phyloP scores from a whole-genome alignment of 2,329 filamentous ascomycete species.

The Huntiella savannae region DNA sequence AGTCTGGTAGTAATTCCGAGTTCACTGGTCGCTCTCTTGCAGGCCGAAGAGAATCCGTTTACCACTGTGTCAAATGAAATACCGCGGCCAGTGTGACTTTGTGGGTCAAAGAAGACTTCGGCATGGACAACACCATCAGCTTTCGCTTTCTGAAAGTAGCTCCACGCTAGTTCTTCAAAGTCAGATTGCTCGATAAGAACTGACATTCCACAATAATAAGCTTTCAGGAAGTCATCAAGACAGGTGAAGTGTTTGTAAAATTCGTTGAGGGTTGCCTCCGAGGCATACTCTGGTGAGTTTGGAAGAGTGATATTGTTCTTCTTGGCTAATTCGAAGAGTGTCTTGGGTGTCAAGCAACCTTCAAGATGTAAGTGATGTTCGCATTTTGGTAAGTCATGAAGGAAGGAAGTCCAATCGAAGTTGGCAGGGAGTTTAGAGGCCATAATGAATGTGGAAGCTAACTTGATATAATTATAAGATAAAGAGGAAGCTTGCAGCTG shows the following conservation, averaged over 20 bases:
- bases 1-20: conserved; percentile 46
- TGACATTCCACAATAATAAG: conserved; percentile 61
- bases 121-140: conserved; percentile 49
- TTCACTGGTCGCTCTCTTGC: conserved; percentile 38
- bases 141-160: conserved; percentile 48
- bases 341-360: conserved; percentile 48
- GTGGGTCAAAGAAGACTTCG: conserved; percentile 67
- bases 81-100: conserved; percentile 48
- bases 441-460: too few species aligned
- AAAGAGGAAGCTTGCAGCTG: too few species aligned
- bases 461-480: too few species aligned
- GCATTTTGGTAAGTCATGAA: conserved; percentile 53
- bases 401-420: conserved; percentile 22
- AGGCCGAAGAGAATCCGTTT: conserved; percentile 40
- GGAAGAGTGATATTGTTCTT: conserved; percentile 48
- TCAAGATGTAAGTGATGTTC: conserved; percentile 71
- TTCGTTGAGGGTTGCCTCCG: conserved; percentile 34
- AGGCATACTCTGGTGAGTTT: conserved; percentile 27
- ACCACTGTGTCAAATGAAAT: conserved; percentile 45
- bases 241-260: conserved; percentile 51
- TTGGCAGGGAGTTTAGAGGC: too few species aligned
- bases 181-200: conserved; percentile 46
- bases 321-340: conserved; percentile 50
- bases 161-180: conserved; percentile 53
- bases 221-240: conserved; percentile 59